Percentiles rank a stretch among this genome's conserved stretches.
These are phyloP conservation scores for Cyberlindnera petersonii DNA, from an alignment of 805 yeast species.

Conservation along the genomic window DNA sequence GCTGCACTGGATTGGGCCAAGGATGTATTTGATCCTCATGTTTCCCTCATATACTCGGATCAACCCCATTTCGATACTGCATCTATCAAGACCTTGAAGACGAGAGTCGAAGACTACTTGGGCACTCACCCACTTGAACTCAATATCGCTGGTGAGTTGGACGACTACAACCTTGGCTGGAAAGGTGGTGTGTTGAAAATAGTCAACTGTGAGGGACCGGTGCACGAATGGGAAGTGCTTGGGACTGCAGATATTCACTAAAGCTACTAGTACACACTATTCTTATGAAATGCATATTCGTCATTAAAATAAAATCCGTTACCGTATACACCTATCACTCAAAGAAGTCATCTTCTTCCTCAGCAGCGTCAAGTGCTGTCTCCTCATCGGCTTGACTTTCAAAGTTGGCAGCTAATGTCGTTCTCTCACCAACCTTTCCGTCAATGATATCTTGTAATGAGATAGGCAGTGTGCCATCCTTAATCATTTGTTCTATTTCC, in stretches of 20 bases:
- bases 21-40: slow-evolving; percentile 63
- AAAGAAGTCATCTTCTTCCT: slow-evolving; percentile 29
- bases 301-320: background rate
- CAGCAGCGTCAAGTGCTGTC: slow-evolving; percentile 24
- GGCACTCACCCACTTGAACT: slow-evolving; percentile 29
- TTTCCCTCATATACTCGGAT: slow-evolving; percentile 66
- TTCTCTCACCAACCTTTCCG: slow-evolving; percentile 29
- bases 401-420: slow-evolving; percentile 17
- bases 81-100: slow-evolving; percentile 55
- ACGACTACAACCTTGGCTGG: slow-evolving; percentile 47
- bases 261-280: background rate
- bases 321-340: slow-evolving; percentile 14
- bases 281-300: background rate
- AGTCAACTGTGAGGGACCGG: slow-evolving; percentile 69
- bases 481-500: slow-evolving; percentile 47
- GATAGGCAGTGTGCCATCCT: slow-evolving; percentile 52
- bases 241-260: slow-evolving; percentile 41
- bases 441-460: slow-evolving; percentile 44
- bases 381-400: slow-evolving; percentile 14
- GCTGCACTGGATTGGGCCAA: slow-evolving; percentile 56
- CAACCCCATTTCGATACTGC: slow-evolving; percentile 66
- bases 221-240: slow-evolving; percentile 60
- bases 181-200: slow-evolving; percentile 56
- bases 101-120: slow-evolving; percentile 62
- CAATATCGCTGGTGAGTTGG: slow-evolving; percentile 18